These are phyloP conservation scores for Apophysomyces ossiformis DNA, from an alignment of 371 early-diverging fungal genomes.

Conservation along the genomic window DNA sequence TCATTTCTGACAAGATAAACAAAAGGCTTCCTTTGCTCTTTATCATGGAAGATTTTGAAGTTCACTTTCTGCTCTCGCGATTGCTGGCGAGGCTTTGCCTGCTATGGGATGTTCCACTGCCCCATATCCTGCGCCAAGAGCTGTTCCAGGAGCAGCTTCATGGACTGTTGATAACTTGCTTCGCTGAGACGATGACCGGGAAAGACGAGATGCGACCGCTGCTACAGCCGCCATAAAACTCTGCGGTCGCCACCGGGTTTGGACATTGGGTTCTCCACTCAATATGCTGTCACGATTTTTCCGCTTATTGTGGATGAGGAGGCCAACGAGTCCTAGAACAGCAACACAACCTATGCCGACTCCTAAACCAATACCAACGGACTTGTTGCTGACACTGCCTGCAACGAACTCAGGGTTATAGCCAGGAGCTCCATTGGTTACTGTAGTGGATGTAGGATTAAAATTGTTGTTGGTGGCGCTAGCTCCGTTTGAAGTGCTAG, in stretches of 20 bases:
- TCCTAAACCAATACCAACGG: slow-evolving; percentile 16
- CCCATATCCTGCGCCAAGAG: slow-evolving; percentile 4
- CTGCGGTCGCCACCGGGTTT: slow-evolving; percentile 18
- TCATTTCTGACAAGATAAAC: no score
- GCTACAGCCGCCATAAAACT: slow-evolving; percentile 17
- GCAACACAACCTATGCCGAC: slow-evolving; percentile 19
- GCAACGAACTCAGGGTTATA: slow-evolving; percentile 6
- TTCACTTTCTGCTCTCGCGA: slow-evolving; percentile 1
- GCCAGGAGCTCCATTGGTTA: not conserved
- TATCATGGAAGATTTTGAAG: not conserved
- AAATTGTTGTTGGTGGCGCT: not conserved
- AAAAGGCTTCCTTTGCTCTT: not conserved
- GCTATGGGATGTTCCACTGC: slow-evolving; percentile 6
- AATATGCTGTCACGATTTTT: not conserved
- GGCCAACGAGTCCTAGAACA: slow-evolving; percentile 8
- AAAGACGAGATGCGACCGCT: slow-evolving; percentile 4
- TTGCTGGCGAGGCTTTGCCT: not conserved
- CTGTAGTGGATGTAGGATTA: not conserved
- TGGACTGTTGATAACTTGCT: not conserved
- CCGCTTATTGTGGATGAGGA: slow-evolving; percentile 6
- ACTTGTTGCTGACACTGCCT: slow-evolving; percentile 5
- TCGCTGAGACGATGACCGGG: slow-evolving; percentile 1
- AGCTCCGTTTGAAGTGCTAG: not conserved
- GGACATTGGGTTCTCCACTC: not conserved
- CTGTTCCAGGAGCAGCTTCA: slow-evolving; percentile 1